Conservation (phyloP, 441 rosid species). For the Metrosideros polymorpha region DNA sequence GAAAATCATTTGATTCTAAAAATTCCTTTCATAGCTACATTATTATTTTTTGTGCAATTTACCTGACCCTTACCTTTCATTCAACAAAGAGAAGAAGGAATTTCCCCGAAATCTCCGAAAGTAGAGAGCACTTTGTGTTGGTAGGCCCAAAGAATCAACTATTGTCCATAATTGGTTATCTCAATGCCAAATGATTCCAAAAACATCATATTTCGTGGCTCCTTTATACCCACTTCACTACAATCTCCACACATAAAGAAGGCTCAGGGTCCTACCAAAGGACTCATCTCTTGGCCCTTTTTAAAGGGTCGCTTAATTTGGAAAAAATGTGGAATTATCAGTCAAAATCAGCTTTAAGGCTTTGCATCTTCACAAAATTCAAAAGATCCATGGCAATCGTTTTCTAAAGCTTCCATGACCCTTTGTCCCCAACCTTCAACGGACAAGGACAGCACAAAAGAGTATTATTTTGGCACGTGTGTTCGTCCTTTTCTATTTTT, state of each 20-base stretch:
- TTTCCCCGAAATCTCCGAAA: neutral
- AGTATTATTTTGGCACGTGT: neutral
- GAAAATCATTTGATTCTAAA: neutral
- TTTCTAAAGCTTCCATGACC: neutral
- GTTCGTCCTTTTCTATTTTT: neutral
- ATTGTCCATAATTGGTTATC: neutral
- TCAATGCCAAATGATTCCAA: neutral
- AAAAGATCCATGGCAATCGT: neutral
- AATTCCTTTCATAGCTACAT: neutral
- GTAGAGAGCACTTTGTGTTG: neutral
- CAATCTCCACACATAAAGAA: neutral
- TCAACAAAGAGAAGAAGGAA: neutral
- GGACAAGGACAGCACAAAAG: neutral
- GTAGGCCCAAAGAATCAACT: neutral
- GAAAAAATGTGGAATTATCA: neutral
- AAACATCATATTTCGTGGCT: neutral
- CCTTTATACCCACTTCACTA: neutral
- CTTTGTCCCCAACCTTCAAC: neutral
- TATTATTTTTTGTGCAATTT: neutral
- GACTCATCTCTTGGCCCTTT: neutral
- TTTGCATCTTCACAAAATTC: neutral
- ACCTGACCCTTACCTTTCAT: neutral
- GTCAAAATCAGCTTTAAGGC: neutral
- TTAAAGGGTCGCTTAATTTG: neutral
- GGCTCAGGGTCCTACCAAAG: neutral